These are phyloP conservation scores for Punctularia strigosozonata DNA, from an alignment of 768 basidiomycete species.

Conservation along the genomic window DNA sequence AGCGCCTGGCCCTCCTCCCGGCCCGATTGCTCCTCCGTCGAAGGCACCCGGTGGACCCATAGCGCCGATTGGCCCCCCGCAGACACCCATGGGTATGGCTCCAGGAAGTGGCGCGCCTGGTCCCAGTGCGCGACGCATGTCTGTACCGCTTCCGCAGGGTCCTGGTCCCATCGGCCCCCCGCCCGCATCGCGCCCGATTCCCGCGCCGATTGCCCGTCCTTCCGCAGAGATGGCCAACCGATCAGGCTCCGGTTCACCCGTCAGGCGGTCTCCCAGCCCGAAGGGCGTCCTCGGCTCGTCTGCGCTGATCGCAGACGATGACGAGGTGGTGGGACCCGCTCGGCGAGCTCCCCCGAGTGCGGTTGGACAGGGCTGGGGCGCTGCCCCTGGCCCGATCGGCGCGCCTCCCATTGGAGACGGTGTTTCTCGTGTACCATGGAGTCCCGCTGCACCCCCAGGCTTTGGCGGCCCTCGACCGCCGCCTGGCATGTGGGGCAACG, in stretches of 20 bases:
- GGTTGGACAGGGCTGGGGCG: constrained; percentile 39
- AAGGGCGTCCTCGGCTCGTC: constrained; percentile 69
- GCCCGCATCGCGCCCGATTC: constrained; percentile 24
- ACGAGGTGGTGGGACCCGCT: constrained; percentile 56
- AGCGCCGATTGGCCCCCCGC: constrained; percentile 43
- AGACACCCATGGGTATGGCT: constrained; percentile 21
- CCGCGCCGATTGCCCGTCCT: constrained; percentile 59
- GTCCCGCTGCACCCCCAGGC: constrained; percentile 24
- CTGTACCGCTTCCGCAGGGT: constrained; percentile 32
- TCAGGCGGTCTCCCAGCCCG: constrained; percentile 37
- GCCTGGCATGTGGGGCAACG: constrained; percentile 31
- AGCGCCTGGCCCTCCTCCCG: constrained; percentile 26
- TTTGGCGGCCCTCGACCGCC: constrained; percentile 24
- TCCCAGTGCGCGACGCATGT: constrained; percentile 32
- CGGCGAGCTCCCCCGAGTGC: constrained; percentile 27
- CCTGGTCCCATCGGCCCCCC: constrained; percentile 54
- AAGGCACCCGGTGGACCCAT: background rate
- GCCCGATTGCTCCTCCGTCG: constrained; percentile 21
- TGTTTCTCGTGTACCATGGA: constrained; percentile 34
- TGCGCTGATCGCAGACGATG: constrained; percentile 68
- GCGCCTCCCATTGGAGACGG: constrained; percentile 22
- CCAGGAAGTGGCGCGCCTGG: too few species aligned
- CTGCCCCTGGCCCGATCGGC: constrained; percentile 29
- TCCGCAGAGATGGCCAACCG: constrained; percentile 27
- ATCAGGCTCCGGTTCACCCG: constrained; percentile 52